Base-by-base conservation (phyloP, 345 rosid species). In the Gossypium turneri region DNA sequence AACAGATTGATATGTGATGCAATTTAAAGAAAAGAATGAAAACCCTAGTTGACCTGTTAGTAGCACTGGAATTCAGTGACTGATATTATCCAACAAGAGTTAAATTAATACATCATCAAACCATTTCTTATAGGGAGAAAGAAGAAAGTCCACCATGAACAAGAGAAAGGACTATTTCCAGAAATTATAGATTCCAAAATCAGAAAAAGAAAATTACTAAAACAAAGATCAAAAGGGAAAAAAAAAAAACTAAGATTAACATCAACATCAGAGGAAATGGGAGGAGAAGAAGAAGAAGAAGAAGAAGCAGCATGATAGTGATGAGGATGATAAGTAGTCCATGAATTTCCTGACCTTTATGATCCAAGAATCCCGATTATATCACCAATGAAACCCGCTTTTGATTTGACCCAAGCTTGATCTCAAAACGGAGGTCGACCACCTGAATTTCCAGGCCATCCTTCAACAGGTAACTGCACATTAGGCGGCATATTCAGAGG, bases 401-500 rank as follows among this genome's bases (percentile, higher is more conserved):
- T 53, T 50, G 3, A 47, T 47, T 22, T 12, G 2, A 47, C 60
- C 60, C 59, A 53, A 55, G 56, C 57, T 27, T 45, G 50, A 45
- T 73, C 64, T 88, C 75, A 93, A 80, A 91, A 93, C 59, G 89
- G 88, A 75, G 95, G 83, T 82, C 97, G 82, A 74, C 81, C 81
- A 7, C 87, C 88, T 0, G 91, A 75, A 82, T 84, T 90, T 20
- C 94, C 94, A 2, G 84, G 70, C 98, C 98, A 94, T 51, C 90
- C 90, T 45, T 94, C 97, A 53, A 86, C 92, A 8, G 94, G 90
- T 80, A 94, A 81, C 81, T 91, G 97, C 61, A 85, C 79, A 70
- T 84, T 85, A 0, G 89, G 75, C 10, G 90, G 88, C 93, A 94
- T 83, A 83, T 82, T 93, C 64, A 89, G 76, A 24, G 98, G 98